Evolutionary conservation across 2,329 filamentous ascomycete genomes (phyloP), one percentile per base, ranked within the genome.

Genomic region (Kalaharituber pfeilii): DNA sequence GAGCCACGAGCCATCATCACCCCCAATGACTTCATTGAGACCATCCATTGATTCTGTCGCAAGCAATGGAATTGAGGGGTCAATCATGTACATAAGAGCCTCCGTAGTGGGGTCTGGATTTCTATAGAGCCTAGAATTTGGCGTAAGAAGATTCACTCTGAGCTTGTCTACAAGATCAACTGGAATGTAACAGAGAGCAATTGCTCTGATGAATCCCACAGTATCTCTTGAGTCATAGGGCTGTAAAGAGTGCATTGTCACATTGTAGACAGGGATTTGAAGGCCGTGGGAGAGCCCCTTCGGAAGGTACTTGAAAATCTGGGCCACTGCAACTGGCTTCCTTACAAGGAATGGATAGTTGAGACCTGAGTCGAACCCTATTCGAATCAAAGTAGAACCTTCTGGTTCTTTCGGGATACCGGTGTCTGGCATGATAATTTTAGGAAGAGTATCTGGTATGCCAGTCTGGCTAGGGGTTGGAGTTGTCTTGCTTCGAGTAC

Each of bases 291-390:
- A 71, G 50, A 94, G 73, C 60, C 84, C 86, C 52, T 73, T 63
- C 0, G 87, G 87, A 3, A 95, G 72, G 60, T 78, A 84, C 52
- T 77, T 70, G 71, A 95, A 94, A 64, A 98, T 85, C 69, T 96
- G 89, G 36, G 79, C 79, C 4, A 86, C 83, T 18, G 87, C 84
- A 59, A 81, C 74, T 13, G 79, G 73, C 58, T 82, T 79, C 22
- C 72, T 72, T 9, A 82, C 80, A 26, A 96, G 84, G 65, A 93
- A 94, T 7, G 76, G 71, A 68, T 91, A 98, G 70, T 93, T 89
- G 62, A 94, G 75, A 1, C 78, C 76, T 65, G 80, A 82, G 52
- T 78, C 72, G 75, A 96, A 95, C 29, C 84, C 91, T 59, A 96
- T 75, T 66, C 94, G 86, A 62, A 94, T 81, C 62, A 84, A 69